Evolutionary conservation across 352 stramenopile genomes (phyloP).

Genomic region (Elongisporangium undulatum): DNA sequence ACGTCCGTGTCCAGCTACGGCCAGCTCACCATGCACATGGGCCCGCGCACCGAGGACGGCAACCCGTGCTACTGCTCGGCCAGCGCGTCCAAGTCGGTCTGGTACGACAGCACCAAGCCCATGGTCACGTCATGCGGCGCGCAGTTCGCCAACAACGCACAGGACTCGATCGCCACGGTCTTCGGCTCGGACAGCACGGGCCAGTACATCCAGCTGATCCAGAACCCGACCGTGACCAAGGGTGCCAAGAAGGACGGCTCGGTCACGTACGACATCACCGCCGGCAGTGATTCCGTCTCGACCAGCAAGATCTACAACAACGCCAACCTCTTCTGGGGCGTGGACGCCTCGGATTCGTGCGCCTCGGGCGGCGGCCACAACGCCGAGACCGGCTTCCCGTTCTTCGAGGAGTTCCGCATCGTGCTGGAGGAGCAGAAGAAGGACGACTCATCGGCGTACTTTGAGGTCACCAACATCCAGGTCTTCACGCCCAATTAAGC

Average conservation of each 20-base stretch:
- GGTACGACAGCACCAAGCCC: constrained; percentile 50
- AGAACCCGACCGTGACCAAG: constrained; percentile 63
- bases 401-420: constrained; percentile 73
- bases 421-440: constrained; percentile 79
- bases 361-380: constrained; percentile 50
- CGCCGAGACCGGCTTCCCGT: constrained; percentile 60
- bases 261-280: constrained; percentile 57
- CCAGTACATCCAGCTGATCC: constrained; percentile 67
- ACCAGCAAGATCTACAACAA: constrained; percentile 83
- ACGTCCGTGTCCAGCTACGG: constrained; percentile 48
- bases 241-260: constrained; percentile 45
- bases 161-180: constrained; percentile 65
- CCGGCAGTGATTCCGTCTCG: constrained; percentile 25
- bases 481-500: constrained; percentile 62
- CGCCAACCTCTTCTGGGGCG: constrained; percentile 61
- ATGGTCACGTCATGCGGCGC: constrained; percentile 66
- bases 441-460: constrained; percentile 52
- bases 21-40: constrained; percentile 73
- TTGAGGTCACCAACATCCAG: constrained; percentile 74
- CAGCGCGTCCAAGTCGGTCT: constrained; percentile 35
- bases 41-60: constrained; percentile 27
- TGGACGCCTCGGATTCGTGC: constrained; percentile 31
- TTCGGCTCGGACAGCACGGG: constrained; percentile 55
- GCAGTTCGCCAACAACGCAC: constrained; percentile 53
- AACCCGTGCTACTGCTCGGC: constrained; percentile 56